Percentiles rank a stretch among this genome's conserved stretches.
Conservation (phyloP, 2,329 filamentous ascomycete genomes). For the Lasiodiplodia sp. region DNA sequence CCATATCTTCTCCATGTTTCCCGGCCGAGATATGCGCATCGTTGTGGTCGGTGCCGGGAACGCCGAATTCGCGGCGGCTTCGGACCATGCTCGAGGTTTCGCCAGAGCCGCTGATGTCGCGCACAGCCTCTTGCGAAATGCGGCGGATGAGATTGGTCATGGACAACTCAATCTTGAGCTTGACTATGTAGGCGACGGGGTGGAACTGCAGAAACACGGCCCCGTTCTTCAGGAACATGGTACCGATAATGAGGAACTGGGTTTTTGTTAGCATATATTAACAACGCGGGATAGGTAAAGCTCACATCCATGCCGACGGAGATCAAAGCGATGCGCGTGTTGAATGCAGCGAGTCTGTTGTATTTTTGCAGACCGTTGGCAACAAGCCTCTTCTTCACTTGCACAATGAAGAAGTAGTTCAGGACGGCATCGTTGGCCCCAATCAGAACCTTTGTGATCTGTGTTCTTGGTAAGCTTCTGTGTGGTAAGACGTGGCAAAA, state of each 20-base stretch:
- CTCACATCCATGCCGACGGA: slow-evolving; percentile 39
- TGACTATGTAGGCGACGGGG: slow-evolving; percentile 52
- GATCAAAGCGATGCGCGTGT: slow-evolving; percentile 38
- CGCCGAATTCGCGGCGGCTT: slow-evolving; percentile 11
- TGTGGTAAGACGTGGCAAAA: no score
- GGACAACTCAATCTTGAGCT: slow-evolving; percentile 55
- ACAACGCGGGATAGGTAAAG: not conserved
- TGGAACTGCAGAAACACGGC: slow-evolving; percentile 48
- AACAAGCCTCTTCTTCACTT: slow-evolving; percentile 38
- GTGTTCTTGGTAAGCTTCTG: not conserved
- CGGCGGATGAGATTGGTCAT: slow-evolving; percentile 51
- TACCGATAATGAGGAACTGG: slow-evolving; percentile 29
- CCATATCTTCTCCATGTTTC: not conserved
- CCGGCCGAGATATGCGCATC: not conserved
- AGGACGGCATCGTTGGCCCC: slow-evolving; percentile 37
- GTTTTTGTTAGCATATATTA: not conserved
- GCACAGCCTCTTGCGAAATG: slow-evolving; percentile 16
- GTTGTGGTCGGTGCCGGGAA: not conserved
- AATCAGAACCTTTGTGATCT: slow-evolving; percentile 39
- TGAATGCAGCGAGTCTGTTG: slow-evolving; percentile 38
- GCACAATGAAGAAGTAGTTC: slow-evolving; percentile 41
- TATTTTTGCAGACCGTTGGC: slow-evolving; percentile 40
- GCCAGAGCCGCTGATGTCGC: not conserved
- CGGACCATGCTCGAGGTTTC: not conserved
- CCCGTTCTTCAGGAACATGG: slow-evolving; percentile 26